Conservation (phyloP, 2,329 filamentous ascomycete genomes). For the Colletotrichum siamense region DNA sequence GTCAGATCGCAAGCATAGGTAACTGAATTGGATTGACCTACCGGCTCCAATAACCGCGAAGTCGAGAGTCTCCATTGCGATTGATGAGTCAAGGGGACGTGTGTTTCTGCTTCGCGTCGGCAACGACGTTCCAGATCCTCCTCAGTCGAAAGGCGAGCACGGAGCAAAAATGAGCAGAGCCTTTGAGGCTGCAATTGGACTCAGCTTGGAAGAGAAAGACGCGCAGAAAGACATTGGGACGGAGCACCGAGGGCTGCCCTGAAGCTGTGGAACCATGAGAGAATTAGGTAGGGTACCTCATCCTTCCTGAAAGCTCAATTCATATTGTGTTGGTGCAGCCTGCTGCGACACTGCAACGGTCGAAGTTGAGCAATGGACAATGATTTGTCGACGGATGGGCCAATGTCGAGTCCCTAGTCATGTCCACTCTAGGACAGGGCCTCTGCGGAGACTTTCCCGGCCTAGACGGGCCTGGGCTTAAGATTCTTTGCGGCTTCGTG, state of each 20-base stretch:
- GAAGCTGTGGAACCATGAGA: neutral
- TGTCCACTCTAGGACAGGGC: neutral
- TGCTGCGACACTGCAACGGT: neutral
- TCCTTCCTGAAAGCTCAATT: neutral
- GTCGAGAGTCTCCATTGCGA: slow-evolving; percentile 48
- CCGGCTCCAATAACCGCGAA: slow-evolving; percentile 59
- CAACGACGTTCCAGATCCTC: neutral
- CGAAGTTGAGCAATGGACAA: neutral
- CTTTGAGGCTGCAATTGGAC: neutral
- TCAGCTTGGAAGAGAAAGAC: neutral
- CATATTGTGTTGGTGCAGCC: neutral
- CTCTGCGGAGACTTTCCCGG: neutral
- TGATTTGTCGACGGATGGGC: slow-evolving; percentile 2
- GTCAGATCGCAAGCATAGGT: neutral
- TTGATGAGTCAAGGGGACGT: neutral
- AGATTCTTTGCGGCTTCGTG: neutral
- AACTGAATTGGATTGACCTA: slow-evolving; percentile 33
- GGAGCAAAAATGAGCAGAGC: neutral
- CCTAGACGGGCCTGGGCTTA: neutral
- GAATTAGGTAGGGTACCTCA: neutral
- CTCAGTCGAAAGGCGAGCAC: neutral
- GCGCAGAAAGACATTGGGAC: neutral
- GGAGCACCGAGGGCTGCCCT: neutral
- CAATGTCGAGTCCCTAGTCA: neutral
- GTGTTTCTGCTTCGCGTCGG: neutral